Evolutionary conservation across 805 yeast genomes (phyloP).

Genomic region (Wickerhamomyces chambardii): DNA sequence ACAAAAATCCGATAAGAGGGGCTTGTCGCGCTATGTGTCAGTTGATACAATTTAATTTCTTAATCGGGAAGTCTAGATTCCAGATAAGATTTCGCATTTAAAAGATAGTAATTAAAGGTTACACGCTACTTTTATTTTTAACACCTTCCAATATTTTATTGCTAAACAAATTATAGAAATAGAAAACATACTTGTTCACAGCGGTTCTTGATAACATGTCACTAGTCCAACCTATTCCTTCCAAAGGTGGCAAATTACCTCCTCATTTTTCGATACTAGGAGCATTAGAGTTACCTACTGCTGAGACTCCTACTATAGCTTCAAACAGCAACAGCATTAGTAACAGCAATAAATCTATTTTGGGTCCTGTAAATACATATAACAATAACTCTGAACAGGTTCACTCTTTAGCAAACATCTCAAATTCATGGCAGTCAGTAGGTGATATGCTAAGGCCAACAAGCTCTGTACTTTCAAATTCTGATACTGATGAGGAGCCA

Average conservation of each 20-base stretch:
- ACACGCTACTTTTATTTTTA: background rate
- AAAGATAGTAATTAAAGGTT: too few species aligned
- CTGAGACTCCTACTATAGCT: too few species aligned
- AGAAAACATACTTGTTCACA: background rate
- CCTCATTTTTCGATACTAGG: background rate
- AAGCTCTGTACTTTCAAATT: conserved; percentile 17
- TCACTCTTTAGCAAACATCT: background rate
- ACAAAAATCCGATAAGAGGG: too few species aligned
- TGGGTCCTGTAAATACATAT: background rate
- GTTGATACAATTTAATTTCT: background rate
- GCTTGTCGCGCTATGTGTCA: background rate
- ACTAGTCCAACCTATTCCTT: background rate
- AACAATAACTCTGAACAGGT: too few species aligned
- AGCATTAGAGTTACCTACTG: background rate
- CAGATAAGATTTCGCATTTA: background rate
- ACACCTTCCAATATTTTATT: background rate
- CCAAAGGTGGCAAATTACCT: background rate
- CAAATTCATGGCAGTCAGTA: conserved; percentile 15
- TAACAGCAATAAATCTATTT: conserved; percentile 1
- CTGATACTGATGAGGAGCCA: conserved; percentile 17
- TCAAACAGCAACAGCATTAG: background rate
- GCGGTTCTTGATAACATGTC: background rate
- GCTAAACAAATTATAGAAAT: background rate
- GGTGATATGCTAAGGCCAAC: conserved; percentile 15
- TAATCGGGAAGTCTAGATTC: background rate